Evolutionary conservation across 805 yeast genomes (phyloP).

Genomic region (Saturnispora dispora): DNA sequence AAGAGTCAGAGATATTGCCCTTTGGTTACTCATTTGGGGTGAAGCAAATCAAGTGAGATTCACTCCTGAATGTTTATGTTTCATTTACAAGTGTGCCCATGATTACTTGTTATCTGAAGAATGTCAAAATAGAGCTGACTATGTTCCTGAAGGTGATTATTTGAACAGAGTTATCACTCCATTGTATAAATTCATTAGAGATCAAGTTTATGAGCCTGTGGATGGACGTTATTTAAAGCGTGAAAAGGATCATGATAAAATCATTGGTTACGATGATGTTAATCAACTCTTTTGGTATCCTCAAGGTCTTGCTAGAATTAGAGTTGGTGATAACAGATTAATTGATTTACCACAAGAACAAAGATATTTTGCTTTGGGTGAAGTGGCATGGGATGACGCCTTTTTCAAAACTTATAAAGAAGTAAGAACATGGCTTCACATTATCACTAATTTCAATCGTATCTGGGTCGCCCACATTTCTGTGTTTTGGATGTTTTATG

Average conservation of each 20-base stretch:
- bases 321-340: conserved; percentile 81
- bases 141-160: conserved; percentile 85
- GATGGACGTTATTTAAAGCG: conserved; percentile 80
- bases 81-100: conserved; percentile 87
- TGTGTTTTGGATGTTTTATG: conserved; percentile 88
- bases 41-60: conserved; percentile 93
- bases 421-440: conserved; percentile 94
- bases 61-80: conserved; percentile 83
- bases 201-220: conserved; percentile 72
- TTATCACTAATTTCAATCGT: conserved; percentile 92
- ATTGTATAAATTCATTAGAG: conserved; percentile 65
- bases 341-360: conserved; percentile 86
- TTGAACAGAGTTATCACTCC: conserved; percentile 91
- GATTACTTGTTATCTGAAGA: conserved; percentile 85
- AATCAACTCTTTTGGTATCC: conserved; percentile 99
- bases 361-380: conserved; percentile 83
- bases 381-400: conserved; percentile 83
- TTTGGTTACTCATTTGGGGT: conserved; percentile 77
- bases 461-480: conserved; percentile 93
- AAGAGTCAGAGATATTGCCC: conserved; percentile 68
- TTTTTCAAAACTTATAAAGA: conserved; percentile 95
- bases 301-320: conserved; percentile 91
- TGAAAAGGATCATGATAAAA: conserved; percentile 72
- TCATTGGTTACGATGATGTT: conserved; percentile 94
- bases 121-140: conserved; percentile 79